Evolutionary conservation across 352 stramenopile genomes (phyloP).

Genomic region (Detonula confervacea): DNA sequence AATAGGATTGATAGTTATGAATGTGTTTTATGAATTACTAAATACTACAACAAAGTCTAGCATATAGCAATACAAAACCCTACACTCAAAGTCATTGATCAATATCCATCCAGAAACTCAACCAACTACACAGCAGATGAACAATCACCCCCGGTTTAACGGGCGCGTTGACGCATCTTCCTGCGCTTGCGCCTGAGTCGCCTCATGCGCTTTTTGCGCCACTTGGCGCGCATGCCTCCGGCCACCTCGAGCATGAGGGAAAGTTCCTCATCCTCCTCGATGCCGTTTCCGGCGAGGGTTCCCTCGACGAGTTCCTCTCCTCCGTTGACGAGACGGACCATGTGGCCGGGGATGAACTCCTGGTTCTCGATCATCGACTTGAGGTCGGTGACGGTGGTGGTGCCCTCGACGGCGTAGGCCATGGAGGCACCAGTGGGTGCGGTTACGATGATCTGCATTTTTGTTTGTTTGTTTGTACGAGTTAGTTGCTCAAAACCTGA

Average conservation of each 20-base stretch:
- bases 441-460: slow-evolving; percentile 95
- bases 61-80: slow-evolving; percentile 28
- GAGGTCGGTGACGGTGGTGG: slow-evolving; percentile 91
- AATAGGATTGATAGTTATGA: slow-evolving; percentile 9
- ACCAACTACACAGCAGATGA: neutral
- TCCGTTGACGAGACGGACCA: slow-evolving; percentile 91
- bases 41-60: slow-evolving; percentile 10
- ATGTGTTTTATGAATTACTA: slow-evolving; percentile 33
- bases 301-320: slow-evolving; percentile 84
- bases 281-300: slow-evolving; percentile 91
- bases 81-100: slow-evolving; percentile 24
- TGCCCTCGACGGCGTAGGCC: slow-evolving; percentile 82
- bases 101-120: slow-evolving; percentile 5
- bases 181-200: slow-evolving; percentile 96
- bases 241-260: slow-evolving; percentile 91
- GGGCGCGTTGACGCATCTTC: slow-evolving; percentile 99
- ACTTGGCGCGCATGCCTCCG: slow-evolving; percentile 96
- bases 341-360: slow-evolving; percentile 90
- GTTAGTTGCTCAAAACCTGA: slow-evolving; percentile 75
- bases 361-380: slow-evolving; percentile 94
- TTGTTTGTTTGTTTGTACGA: slow-evolving; percentile 34
- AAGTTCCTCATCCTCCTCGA: slow-evolving; percentile 92
- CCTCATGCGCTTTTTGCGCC: slow-evolving; percentile 98
- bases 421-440: slow-evolving; percentile 75
- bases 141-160: slow-evolving; percentile 89